Evolutionary conservation across 2,329 filamentous ascomycete genomes (phyloP).

Genomic region (Claviceps capensis): DNA sequence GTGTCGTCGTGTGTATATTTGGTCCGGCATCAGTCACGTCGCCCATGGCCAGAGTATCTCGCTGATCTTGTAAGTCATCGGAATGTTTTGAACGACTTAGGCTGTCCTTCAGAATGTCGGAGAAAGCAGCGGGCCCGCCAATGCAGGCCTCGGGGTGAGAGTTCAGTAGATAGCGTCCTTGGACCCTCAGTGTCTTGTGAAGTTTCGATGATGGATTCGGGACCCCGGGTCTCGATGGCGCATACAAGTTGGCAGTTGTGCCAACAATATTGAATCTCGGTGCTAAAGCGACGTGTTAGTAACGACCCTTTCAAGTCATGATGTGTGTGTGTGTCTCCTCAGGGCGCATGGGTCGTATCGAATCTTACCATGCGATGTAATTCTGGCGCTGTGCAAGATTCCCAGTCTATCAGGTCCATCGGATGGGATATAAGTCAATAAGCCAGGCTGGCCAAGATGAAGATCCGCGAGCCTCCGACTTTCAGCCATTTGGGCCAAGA

Average conservation of each 20-base stretch:
- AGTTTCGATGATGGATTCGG: slow-evolving; percentile 13
- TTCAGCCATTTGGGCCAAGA: slow-evolving; percentile 25
- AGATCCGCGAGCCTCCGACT: slow-evolving; percentile 18
- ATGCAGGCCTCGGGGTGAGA: slow-evolving; percentile 36
- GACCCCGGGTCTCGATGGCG: slow-evolving; percentile 16
- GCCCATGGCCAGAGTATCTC: slow-evolving; percentile 39
- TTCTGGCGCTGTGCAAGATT: slow-evolving; percentile 17
- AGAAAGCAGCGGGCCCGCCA: slow-evolving; percentile 18
- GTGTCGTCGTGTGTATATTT: slow-evolving; percentile 13
- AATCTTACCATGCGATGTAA: slow-evolving; percentile 14
- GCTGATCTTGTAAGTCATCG: slow-evolving; percentile 12
- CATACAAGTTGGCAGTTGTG: slow-evolving; percentile 20
- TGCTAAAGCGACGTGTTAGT: slow-evolving; percentile 10
- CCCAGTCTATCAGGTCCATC: slow-evolving; percentile 14
- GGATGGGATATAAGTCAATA: slow-evolving; percentile 18
- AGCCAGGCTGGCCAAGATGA: slow-evolving; percentile 19
- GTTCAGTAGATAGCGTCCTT: slow-evolving; percentile 37
- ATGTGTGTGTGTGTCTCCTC: not conserved
- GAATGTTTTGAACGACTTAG: slow-evolving; percentile 16
- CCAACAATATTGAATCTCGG: slow-evolving; percentile 20
- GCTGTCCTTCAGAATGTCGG: slow-evolving; percentile 23
- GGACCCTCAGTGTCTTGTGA: slow-evolving; percentile 19
- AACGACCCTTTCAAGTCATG: not conserved
- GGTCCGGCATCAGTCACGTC: slow-evolving; percentile 31
- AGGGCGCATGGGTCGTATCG: slow-evolving; percentile 2